Evolutionary conservation across 2,329 filamentous ascomycete species (phyloP), one percentile per base, ranked within the genome.

Genomic region (Sordariomycetes sp.): DNA sequence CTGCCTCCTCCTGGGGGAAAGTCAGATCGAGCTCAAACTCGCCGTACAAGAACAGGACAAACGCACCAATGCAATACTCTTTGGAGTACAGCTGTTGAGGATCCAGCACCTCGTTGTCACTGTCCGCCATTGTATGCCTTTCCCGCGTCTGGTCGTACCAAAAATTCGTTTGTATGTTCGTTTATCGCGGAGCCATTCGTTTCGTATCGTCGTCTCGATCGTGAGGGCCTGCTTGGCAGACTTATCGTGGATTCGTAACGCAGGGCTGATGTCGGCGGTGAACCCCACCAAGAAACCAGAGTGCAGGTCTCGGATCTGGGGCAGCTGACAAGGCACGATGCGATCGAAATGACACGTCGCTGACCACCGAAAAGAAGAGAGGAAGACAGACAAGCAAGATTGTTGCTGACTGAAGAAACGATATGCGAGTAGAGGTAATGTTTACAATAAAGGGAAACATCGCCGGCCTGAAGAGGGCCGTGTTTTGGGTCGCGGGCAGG

Each of bases 11-110:
- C 90, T 87, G 12, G 14, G 35, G 23, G 14, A 32, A 18, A 34
- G 32, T 23, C 23, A 35, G 34, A 31, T 29, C 33, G 21, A 16
- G 23, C 6, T 20, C 17, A 11, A 32, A 21, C 6, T 15, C 14
- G 7, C 11, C 10, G 7, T 11, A 31, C 29, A 11, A 20, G 17
- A 9, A 7, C 6, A 12, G 10, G 20, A 36, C 39, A 32, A 36
- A 51, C 74, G 47, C 60, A 86, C 82, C 83, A 59, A 92, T 90
- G 64, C 83, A 88, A 54, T 79, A 86, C 59, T 92, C 85, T 63
- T 94, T 95, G 41, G 86, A 93, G 60, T 95, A 98, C 34, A 96
- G 72, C 41, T 81, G 76, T 63, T 93, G 87, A 4, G 92, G 92
- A 61, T 96, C 90, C 24, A 61, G 71, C 23, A 67, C 65, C 51